Evolutionary conservation across 2,329 filamentous ascomycete species (phyloP).

Genomic region (Fusarium humuli): DNA sequence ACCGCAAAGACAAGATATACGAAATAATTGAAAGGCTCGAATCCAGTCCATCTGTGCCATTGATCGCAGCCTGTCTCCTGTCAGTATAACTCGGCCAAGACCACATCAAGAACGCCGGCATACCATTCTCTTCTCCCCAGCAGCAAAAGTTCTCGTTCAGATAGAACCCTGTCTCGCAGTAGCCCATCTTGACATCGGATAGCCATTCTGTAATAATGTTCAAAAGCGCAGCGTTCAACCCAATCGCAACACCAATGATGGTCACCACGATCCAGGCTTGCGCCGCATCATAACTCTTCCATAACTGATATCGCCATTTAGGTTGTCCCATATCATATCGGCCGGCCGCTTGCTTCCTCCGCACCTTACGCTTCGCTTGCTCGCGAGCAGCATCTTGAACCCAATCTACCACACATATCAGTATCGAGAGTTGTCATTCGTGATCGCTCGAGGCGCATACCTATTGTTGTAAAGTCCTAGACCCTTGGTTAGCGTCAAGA

Average conservation of each 20-base stretch:
- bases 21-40: slow-evolving; percentile 83
- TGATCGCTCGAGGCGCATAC: slow-evolving; percentile 55
- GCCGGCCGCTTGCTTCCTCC: slow-evolving; percentile 77
- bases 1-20: slow-evolving; percentile 89
- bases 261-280: slow-evolving; percentile 99
- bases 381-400: slow-evolving; percentile 96
- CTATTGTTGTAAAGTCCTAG: slow-evolving; percentile 92
- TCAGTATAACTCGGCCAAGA: slow-evolving; percentile 9
- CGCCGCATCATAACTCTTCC: slow-evolving; percentile 92
- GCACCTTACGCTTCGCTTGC: slow-evolving; percentile 81
- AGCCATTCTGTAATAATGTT: slow-evolving; percentile 99
- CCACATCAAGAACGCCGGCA: slow-evolving; percentile 18
- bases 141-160: slow-evolving; percentile 98
- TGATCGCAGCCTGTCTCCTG: slow-evolving; percentile 76
- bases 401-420: slow-evolving; percentile 73
- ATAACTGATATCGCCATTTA: slow-evolving; percentile 84
- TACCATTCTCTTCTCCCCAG: slow-evolving; percentile 91
- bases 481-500: slow-evolving; percentile 47
- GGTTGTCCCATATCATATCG: slow-evolving; percentile 76
- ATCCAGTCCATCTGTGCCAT: slow-evolving; percentile 89
- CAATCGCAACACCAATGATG: slow-evolving; percentile 91
- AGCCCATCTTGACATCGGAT: slow-evolving; percentile 93
- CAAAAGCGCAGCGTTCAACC: slow-evolving; percentile 89
- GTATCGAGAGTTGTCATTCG: slow-evolving; percentile 46
- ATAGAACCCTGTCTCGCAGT: slow-evolving; percentile 96